A percentile compares a stretch with the other conserved stretches of the same genome.
phyloP scores from a whole-genome alignment of 176 grass and related monocot genomes.

The Areca catechu region DNA sequence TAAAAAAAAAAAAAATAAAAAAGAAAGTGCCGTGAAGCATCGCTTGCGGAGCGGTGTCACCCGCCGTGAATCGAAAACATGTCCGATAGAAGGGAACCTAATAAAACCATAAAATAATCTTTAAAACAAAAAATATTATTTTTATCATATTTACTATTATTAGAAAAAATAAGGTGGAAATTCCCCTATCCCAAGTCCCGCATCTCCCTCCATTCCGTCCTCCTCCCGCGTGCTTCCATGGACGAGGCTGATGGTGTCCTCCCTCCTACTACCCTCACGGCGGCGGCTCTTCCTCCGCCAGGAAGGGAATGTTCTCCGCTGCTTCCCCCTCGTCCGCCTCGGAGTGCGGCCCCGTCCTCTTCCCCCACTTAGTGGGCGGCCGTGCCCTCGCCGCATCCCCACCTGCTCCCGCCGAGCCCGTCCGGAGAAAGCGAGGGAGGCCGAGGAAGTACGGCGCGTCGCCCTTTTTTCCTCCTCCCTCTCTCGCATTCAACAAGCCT shows the following conservation, averaged over 20 bases:
- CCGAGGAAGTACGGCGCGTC: conserved; percentile 22
- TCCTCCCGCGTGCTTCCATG: conserved; percentile 19
- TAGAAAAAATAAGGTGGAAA: conserved; percentile 15
- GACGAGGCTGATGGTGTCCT: conserved; percentile 10
- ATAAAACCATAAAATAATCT: too few relatives aligned
- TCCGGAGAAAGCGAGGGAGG: conserved; percentile 24
- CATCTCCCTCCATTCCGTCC: conserved; percentile 28
- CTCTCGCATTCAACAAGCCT: conserved; percentile 10
- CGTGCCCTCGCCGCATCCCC: not conserved
- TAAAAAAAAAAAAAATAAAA: too few relatives aligned
- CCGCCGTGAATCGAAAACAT: too few relatives aligned
- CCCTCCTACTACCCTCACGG: conserved; percentile 8
- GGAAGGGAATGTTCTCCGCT: not conserved
- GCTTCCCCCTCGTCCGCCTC: conserved; percentile 9
- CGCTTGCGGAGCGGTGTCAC: too few relatives aligned
- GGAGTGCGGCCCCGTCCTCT: not conserved
- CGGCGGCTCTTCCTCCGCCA: conserved; percentile 10
- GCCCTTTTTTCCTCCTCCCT: not conserved
- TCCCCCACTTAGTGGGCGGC: not conserved
- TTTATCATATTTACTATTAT: too few relatives aligned
- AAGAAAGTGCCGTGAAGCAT: too few relatives aligned
- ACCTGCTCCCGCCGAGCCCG: not conserved
- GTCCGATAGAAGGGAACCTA: too few relatives aligned
- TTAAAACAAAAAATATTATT: too few relatives aligned
- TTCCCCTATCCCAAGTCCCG: conserved; percentile 20